Conservation (phyloP, 2,329 filamentous ascomycete genomes). For the Alternaria sp. region DNA sequence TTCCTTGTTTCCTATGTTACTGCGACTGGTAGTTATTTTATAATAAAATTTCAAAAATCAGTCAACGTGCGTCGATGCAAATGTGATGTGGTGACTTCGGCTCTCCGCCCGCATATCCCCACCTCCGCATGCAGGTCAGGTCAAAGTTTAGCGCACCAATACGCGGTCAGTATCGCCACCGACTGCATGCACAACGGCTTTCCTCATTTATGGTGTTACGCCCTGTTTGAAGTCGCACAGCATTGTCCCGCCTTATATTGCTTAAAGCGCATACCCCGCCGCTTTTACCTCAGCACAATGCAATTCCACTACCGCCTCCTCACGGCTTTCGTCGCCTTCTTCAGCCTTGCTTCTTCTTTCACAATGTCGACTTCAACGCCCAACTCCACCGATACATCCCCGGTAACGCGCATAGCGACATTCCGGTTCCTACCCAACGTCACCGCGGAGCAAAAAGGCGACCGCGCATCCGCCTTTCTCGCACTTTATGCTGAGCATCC, state of each 20-base stretch:
- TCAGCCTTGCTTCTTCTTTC: not conserved
- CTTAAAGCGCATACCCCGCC: not conserved
- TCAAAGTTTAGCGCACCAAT: not conserved
- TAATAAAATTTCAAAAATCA: too few species aligned
- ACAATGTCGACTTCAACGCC: not conserved
- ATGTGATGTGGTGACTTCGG: slow-evolving; percentile 5
- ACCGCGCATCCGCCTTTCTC: slow-evolving; percentile 30
- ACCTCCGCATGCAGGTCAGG: not conserved
- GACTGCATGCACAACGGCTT: not conserved
- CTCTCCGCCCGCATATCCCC: slow-evolving; percentile 15
- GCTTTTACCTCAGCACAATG: not conserved
- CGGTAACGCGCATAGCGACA: slow-evolving; percentile 31
- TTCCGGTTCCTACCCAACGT: slow-evolving; percentile 28
- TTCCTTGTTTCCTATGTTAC: fast-evolving
- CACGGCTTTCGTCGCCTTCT: not conserved
- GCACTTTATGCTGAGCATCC: slow-evolving; percentile 27
- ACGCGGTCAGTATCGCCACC: not conserved
- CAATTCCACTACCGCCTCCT: not conserved
- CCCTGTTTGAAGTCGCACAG: not conserved
- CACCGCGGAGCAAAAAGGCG: slow-evolving; percentile 26
- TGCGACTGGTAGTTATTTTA: too few species aligned
- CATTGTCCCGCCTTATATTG: not conserved
- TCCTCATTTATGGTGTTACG: not conserved
- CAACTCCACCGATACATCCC: not conserved
- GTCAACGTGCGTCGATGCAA: not conserved